These are phyloP conservation scores for Fraxinus greggii DNA, from an alignment of 305 asterid genomes.

Conservation along the genomic window DNA sequence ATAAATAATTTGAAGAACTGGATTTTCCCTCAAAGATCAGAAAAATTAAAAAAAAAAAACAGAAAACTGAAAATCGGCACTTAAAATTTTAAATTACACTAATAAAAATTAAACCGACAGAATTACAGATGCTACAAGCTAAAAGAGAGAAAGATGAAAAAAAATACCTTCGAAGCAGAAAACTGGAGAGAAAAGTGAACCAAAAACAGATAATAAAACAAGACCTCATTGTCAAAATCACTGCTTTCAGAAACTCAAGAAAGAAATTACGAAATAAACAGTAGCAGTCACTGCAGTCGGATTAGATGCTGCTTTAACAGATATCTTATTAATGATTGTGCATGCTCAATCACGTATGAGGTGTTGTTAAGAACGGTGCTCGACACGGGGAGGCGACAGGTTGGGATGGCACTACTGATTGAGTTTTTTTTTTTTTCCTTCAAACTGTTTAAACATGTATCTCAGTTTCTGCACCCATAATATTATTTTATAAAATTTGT, in stretches of 20 bases:
- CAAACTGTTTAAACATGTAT: no score
- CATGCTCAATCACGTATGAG: neutral
- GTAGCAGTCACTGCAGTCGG: neutral
- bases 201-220: slow-evolving; percentile 20
- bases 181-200: slow-evolving; percentile 24
- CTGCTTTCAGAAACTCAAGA: neutral
- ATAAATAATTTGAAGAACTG: slow-evolving; percentile 6
- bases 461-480: no score
- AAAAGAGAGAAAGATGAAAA: neutral
- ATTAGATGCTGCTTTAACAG: neutral
- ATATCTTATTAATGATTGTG: neutral
- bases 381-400: no score
- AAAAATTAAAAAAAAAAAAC: neutral
- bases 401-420: no score
- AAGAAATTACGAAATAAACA: neutral
- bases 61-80: neutral
- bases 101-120: neutral
- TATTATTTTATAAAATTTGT: no score
- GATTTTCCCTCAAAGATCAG: neutral
- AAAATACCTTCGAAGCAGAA: slow-evolving; percentile 34
- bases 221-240: slow-evolving; percentile 30
- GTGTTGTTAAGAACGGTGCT: neutral
- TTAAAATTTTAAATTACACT: neutral
- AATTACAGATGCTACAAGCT: neutral
- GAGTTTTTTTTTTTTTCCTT: no score